Evolutionary conservation across 2,329 filamentous ascomycete genomes (phyloP), one percentile per base, ranked within the genome.

Genomic region (Epichloe amarillans): DNA sequence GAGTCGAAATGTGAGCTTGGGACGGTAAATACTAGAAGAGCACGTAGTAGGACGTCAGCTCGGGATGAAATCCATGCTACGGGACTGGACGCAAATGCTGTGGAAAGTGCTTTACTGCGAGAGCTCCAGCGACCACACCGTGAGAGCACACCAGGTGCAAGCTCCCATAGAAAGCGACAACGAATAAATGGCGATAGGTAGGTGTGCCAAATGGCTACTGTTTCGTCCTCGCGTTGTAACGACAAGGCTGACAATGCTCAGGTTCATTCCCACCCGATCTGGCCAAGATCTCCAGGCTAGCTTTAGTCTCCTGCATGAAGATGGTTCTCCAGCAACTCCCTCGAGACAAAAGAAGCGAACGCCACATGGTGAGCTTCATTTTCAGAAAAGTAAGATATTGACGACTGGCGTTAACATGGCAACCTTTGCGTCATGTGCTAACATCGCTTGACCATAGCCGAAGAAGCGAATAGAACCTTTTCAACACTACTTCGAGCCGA

Each of bases 381-480:
- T 95, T 57, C 93, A 98, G 65, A 90, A 83, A 67, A 93, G 89
- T 91, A 73, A 62, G 83, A 49, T 12, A 14, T 12, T 47, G n/a
- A 19, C 15, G 15, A 10, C 15, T n/a, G 17, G 8, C 17, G 14
- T n/a, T 4, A 19, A 5, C 23, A 44, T 2, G 7, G 42, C 26
- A 17, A 46, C 17, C 38, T 26, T 33, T 39, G 36, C 39, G 11
- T 41, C 17, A 15, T 39, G 44, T 42, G 23, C 49, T 56, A 33
- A 57, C 38, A 43, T 37, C 21, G 5, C 12, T 19, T 35, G 41
- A 50, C 23, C 38, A 17, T 41, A 81, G 90, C 86, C 47, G 90
- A 96, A 69, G 89, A 97, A 75, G 93, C 93, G 46, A 96, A 98
- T 61, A 80, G 86, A 53, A 96, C 88, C 19, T 98, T 91, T 66